Conservation (phyloP, 495 filamentous ascomycete species). For the Neurospora hispaniola region DNA sequence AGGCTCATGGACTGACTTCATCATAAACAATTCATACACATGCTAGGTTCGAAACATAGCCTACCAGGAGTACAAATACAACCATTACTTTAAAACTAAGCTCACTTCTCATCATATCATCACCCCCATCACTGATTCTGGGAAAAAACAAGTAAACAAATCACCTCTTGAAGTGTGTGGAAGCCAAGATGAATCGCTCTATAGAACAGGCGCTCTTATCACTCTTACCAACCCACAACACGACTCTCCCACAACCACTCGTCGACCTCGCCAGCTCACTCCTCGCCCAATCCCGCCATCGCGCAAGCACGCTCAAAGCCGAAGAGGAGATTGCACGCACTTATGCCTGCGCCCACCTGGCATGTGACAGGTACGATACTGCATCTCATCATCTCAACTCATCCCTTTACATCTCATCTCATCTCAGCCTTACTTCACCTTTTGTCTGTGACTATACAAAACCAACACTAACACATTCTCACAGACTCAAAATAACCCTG, state of each 20-base stretch:
- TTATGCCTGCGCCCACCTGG: slow-evolving; percentile 86
- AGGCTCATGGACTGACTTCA: neutral
- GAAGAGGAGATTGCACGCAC: slow-evolving; percentile 82
- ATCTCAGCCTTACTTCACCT: neutral
- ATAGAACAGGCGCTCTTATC: slow-evolving; percentile 66
- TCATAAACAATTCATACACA: neutral
- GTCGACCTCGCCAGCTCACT: slow-evolving; percentile 67
- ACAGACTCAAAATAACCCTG: slow-evolving; percentile 68
- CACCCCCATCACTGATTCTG: neutral
- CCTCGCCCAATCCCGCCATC: slow-evolving; percentile 75
- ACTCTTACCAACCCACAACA: slow-evolving; percentile 67
- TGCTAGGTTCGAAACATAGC: neutral
- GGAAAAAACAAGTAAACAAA: slow-evolving; percentile 2
- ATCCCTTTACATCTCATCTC: neutral
- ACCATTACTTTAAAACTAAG: neutral
- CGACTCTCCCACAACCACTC: slow-evolving; percentile 62
- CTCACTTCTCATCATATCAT: neutral
- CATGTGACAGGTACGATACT: slow-evolving; percentile 61
- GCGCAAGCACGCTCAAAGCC: slow-evolving; percentile 65
- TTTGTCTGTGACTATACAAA: too few relatives aligned
- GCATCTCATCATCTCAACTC: neutral
- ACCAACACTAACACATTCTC: neutral
- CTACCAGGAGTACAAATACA: neutral
- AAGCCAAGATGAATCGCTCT: slow-evolving; percentile 52
- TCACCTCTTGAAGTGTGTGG: neutral